phyloP scores from a whole-genome alignment of 2,329 filamentous ascomycete genomes.

The Thielaviopsis ethacetica region DNA sequence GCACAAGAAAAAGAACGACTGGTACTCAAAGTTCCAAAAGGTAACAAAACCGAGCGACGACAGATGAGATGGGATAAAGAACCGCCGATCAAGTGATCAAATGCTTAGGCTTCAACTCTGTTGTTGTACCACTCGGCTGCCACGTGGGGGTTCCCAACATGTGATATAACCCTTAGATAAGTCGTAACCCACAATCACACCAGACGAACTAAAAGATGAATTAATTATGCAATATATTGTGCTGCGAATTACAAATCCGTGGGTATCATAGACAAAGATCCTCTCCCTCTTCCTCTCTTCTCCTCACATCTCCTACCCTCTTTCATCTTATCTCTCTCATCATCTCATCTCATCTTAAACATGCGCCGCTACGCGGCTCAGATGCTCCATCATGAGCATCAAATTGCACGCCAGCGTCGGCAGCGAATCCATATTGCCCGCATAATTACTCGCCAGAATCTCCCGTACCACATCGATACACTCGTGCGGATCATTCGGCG shows the following conservation, averaged over 20 bases:
- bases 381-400: constrained; percentile 43
- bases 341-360: neutral
- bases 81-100: neutral
- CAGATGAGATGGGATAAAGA: neutral
- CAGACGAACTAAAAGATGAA: neutral
- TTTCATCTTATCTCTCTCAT: neutral
- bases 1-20: neutral
- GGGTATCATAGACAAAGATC: neutral
- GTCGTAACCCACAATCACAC: neutral
- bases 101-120: neutral
- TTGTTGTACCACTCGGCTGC: neutral
- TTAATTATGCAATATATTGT: neutral
- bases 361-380: constrained; percentile 31
- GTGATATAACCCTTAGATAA: neutral
- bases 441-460: constrained; percentile 37
- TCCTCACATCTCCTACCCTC: neutral
- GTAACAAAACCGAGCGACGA: too few relatives aligned
- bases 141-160: neutral
- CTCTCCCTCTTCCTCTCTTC: neutral
- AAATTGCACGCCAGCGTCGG: constrained; percentile 54
- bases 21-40: too few relatives aligned
- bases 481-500: constrained; percentile 37
- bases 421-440: constrained; percentile 24
- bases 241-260: neutral
- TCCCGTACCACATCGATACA: constrained; percentile 43